Percentiles rank a stretch among this genome's conserved stretches.
These are phyloP conservation scores for Peronospora belbahrii DNA, from an alignment of 352 stramenopile genomes.

Conservation along the genomic window DNA sequence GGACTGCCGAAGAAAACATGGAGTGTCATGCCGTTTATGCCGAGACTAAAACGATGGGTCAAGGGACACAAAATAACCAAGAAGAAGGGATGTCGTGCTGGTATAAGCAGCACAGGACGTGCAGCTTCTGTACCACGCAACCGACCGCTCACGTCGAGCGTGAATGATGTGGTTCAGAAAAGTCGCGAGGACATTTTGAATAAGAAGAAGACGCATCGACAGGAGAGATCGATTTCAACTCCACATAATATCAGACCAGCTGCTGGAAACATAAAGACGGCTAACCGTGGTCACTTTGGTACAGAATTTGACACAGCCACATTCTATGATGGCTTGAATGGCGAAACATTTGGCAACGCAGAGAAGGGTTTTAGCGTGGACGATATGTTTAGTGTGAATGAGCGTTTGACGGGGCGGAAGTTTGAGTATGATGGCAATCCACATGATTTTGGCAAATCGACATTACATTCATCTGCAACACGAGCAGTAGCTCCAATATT, in stretches of 20 bases:
- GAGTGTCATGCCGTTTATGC: constrained; percentile 91
- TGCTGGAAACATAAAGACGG: constrained; percentile 29
- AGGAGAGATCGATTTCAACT: constrained; percentile 66
- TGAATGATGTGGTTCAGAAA: constrained; percentile 30
- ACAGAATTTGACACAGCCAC: constrained; percentile 74
- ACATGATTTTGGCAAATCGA: constrained; percentile 87
- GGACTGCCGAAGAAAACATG: constrained; percentile 90
- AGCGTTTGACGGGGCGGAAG: constrained; percentile 86
- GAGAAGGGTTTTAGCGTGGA: constrained; percentile 85
- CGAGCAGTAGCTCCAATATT: constrained; percentile 35
- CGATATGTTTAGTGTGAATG: constrained; percentile 94
- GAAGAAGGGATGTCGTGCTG: constrained; percentile 40
- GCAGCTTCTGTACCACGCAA: constrained; percentile 72
- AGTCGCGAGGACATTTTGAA: constrained; percentile 1
- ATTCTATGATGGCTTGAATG: constrained; percentile 83
- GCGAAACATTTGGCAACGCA: constrained; percentile 77
- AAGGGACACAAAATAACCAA: constrained; percentile 58
- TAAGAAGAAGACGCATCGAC: constrained; percentile 31
- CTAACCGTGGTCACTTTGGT: constrained; percentile 66
- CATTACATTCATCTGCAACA: constrained; percentile 14
- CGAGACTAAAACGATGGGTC: constrained; percentile 87
- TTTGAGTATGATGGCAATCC: constrained; percentile 94
- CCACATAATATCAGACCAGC: constrained; percentile 44
- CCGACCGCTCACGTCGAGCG: constrained; percentile 38
- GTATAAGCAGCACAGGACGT: constrained; percentile 34